Evolutionary conservation across 2,329 filamentous ascomycete species (phyloP).

Genomic region (Fusarium sp.): DNA sequence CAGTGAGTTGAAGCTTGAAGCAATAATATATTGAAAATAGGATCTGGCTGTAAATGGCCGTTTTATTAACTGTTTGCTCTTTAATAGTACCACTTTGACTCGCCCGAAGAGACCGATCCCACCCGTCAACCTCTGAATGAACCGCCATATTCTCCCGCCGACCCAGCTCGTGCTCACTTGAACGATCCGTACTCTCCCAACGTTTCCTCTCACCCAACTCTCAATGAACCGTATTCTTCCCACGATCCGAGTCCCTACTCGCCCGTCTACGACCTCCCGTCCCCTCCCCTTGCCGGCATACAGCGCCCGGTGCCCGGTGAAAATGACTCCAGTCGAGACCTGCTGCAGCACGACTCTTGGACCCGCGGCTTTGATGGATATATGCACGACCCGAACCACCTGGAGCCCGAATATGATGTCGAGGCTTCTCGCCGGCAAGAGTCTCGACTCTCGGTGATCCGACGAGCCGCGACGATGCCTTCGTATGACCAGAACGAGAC

Average conservation of each 20-base stretch:
- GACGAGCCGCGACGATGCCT: constrained; percentile 35
- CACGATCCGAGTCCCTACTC: background rate
- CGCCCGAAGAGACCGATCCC: constrained; percentile 25
- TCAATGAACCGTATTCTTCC: constrained; percentile 25
- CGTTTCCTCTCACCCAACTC: background rate
- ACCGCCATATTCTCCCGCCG: background rate
- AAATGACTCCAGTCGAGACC: constrained; percentile 37
- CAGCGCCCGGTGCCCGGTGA: constrained; percentile 33
- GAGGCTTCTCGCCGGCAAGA: constrained; percentile 36
- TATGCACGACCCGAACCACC: constrained; percentile 21
- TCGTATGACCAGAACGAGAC: constrained; percentile 33
- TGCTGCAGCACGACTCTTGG: constrained; percentile 35
- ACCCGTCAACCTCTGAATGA: constrained; percentile 32
- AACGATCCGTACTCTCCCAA: constrained; percentile 38
- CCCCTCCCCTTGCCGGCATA: constrained; percentile 30
- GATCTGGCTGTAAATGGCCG: background rate
- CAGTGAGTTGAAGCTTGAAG: constrained; percentile 34
- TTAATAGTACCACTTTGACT: constrained; percentile 38
- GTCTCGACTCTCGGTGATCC: constrained; percentile 35
- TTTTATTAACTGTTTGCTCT: background rate
- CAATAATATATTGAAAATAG: background rate
- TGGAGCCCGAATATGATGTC: constrained; percentile 33
- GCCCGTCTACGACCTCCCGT: background rate
- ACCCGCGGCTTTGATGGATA: constrained; percentile 36
- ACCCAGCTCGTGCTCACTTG: background rate